Evolutionary conservation across 2,329 filamentous ascomycete species (phyloP).

Genomic region (Diplodia intermedia): DNA sequence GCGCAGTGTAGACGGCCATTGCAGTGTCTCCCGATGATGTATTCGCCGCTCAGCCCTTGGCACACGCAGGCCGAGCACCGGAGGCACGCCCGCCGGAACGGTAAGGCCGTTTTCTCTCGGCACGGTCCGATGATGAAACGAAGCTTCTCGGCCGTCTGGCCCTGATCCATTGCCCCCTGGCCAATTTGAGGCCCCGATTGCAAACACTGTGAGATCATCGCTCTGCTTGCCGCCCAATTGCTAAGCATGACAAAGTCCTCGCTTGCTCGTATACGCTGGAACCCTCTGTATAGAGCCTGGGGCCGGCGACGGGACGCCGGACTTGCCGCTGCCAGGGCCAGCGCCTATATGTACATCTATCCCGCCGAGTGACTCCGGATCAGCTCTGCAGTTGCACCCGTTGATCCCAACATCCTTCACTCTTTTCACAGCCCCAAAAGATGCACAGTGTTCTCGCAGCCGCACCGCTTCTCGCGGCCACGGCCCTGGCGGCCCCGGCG

Average conservation of each 20-base stretch:
- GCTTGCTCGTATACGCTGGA: constrained; percentile 18
- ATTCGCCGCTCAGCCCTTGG: constrained; percentile 4
- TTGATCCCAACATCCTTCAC: neutral
- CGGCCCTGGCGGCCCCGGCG: constrained; percentile 30
- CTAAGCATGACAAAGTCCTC: constrained; percentile 27
- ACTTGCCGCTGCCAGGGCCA: neutral
- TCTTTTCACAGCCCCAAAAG: neutral
- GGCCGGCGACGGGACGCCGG: constrained; percentile 17
- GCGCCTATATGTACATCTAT: neutral
- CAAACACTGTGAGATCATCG: constrained; percentile 18
- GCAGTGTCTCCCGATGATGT: neutral
- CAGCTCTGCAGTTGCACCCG: neutral
- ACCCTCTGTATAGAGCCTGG: constrained; percentile 14
- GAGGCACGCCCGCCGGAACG: constrained; percentile 1
- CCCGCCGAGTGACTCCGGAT: neutral
- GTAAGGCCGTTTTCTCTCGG: constrained; percentile 19
- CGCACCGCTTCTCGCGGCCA: constrained; percentile 27
- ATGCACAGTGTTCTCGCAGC: constrained; percentile 31
- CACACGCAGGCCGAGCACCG: constrained; percentile 25
- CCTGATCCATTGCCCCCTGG: constrained; percentile 2
- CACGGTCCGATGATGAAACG: constrained; percentile 30
- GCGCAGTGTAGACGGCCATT: no score
- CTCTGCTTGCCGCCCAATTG: neutral
- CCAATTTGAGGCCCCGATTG: constrained; percentile 17
- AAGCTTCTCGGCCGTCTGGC: constrained; percentile 8